Percentiles rank a stretch among this genome's conserved stretches.
Evolutionary conservation across 306 rosid genomes (phyloP).

Genomic region (Mucuna pruriens): DNA sequence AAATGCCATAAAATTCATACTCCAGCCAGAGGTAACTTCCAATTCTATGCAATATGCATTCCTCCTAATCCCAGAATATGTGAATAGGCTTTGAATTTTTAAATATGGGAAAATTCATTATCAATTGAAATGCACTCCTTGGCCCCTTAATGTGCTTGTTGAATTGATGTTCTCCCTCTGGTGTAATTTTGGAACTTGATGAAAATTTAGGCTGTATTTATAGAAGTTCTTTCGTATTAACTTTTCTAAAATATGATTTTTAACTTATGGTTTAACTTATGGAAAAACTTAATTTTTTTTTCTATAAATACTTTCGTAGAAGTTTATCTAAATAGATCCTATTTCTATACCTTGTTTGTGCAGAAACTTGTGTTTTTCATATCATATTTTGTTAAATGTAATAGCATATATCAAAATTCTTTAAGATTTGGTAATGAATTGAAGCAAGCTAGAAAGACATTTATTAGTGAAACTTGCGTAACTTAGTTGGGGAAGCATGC

Average conservation of each 20-base stretch:
- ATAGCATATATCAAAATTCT: background rate
- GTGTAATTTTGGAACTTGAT: conserved; percentile 57
- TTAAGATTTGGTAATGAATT: background rate
- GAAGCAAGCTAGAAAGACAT: background rate
- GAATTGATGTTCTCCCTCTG: background rate
- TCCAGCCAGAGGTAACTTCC: conserved; percentile 74
- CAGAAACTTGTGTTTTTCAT: background rate
- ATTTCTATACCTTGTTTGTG: background rate
- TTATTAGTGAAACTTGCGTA: background rate
- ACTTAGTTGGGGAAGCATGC: background rate
- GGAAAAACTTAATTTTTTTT: too few relatives aligned
- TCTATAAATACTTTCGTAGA: too few relatives aligned
- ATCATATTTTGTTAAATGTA: background rate
- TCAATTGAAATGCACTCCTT: background rate
- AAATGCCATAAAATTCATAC: conserved; percentile 76
- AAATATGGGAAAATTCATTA: background rate
- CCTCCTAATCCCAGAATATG: conserved; percentile 5
- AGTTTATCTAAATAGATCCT: too few relatives aligned
- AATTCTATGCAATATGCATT: background rate
- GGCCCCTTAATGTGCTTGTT: background rate
- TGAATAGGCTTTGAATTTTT: background rate
- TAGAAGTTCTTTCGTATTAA: too few relatives aligned
- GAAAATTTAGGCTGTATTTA: background rate
- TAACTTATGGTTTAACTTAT: too few relatives aligned
- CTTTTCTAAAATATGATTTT: too few relatives aligned